These are phyloP conservation scores for Penicillium sp. DNA, from an alignment of 2,329 filamentous ascomycete species.

Conservation along the genomic window DNA sequence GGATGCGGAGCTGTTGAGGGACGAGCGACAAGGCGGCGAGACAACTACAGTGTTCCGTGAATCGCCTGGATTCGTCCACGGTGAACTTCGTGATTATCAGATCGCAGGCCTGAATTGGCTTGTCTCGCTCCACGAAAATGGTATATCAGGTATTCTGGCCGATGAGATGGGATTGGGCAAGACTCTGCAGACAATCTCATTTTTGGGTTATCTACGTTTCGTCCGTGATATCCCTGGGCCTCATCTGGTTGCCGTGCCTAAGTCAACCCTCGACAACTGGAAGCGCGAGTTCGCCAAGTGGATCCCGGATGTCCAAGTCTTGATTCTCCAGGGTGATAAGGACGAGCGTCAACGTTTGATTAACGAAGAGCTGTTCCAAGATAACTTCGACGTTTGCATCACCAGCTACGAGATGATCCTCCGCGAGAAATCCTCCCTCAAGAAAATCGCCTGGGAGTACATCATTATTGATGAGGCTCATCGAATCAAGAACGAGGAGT, in stretches of 20 bases:
- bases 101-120: conserved; percentile 95
- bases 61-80: conserved; percentile 83
- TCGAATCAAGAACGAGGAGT: conserved; percentile 99
- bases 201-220: conserved; percentile 90
- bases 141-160: conserved; percentile 94
- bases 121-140: conserved; percentile 95
- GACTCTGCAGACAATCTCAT: conserved; percentile 95
- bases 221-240: conserved; percentile 86
- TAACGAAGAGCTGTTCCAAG: conserved; percentile 83
- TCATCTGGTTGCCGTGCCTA: conserved; percentile 88
- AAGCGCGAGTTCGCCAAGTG: conserved; percentile 89
- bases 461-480: conserved; percentile 99
- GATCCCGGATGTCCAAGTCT: conserved; percentile 92
- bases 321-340: conserved; percentile 92
- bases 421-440: conserved; percentile 87
- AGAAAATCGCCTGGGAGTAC: conserved; percentile 99
- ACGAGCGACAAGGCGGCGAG: conserved; percentile 83
- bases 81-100: conserved; percentile 94
- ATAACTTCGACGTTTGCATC: conserved; percentile 96
- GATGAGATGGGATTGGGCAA: conserved; percentile 99
- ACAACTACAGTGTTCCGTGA: conserved; percentile 91
- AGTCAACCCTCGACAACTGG: conserved; percentile 98
- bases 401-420: conserved; percentile 99
- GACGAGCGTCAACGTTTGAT: conserved; percentile 88
- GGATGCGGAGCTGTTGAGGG: conserved; percentile 80